phyloP scores from a whole-genome alignment of 2,329 filamentous ascomycete genomes.

The Xylariaceae sp. region DNA sequence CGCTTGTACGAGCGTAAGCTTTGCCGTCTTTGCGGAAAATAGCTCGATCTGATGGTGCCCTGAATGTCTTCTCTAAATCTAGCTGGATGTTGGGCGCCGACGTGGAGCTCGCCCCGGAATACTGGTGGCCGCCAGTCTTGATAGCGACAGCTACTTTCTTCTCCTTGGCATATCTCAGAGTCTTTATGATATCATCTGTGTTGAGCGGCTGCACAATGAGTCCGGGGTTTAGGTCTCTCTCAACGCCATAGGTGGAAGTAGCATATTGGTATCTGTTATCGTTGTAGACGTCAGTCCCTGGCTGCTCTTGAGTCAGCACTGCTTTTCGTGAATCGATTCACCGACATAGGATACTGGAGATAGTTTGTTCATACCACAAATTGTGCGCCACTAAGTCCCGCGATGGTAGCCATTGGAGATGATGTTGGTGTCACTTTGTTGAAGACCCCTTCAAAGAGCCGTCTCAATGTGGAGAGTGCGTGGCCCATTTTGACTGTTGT shows the following conservation, averaged over 20 bases:
- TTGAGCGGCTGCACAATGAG: constrained; percentile 43
- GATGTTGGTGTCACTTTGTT: neutral
- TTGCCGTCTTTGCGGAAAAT: constrained; percentile 35
- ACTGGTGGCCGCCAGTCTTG: constrained; percentile 48
- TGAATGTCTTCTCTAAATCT: constrained; percentile 41
- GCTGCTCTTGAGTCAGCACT: constrained; percentile 4
- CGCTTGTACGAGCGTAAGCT: constrained; percentile 37
- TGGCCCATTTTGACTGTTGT: constrained; percentile 4
- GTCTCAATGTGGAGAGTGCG: constrained; percentile 10
- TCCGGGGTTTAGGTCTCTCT: constrained; percentile 43
- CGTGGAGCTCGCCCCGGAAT: constrained; percentile 48
- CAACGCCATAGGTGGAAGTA: constrained; percentile 38
- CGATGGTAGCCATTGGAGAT: constrained; percentile 22
- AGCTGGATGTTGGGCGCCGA: constrained; percentile 44
- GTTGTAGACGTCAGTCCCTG: constrained; percentile 23
- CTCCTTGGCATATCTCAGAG: constrained; percentile 40
- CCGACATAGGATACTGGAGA: too few species aligned
- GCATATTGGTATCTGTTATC: constrained; percentile 43
- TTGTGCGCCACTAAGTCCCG: constrained; percentile 25
- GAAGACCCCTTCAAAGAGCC: neutral
- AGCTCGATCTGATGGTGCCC: constrained; percentile 28
- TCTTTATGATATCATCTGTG: constrained; percentile 40
- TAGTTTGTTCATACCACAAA: neutral
- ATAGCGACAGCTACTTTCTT: constrained; percentile 43
- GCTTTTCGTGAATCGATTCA: too few species aligned